Evolutionary conservation across 1,139 yeast species (phyloP).

Genomic region (Ogataea hybrid): DNA sequence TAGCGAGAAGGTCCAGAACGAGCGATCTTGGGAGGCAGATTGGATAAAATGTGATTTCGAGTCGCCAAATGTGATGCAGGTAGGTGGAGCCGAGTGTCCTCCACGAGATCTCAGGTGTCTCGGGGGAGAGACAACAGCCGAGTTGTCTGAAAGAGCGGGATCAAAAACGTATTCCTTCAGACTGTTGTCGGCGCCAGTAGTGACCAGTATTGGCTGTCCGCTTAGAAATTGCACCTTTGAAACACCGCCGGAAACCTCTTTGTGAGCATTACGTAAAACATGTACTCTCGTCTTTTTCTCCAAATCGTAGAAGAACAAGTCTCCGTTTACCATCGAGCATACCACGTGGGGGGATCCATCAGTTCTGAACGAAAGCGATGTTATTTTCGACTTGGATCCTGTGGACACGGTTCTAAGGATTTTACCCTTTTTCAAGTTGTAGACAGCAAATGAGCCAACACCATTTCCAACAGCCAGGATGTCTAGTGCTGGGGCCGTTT

Average conservation of each 20-base stretch:
- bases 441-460: constrained; percentile 63
- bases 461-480: constrained; percentile 75
- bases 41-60: constrained; percentile 78
- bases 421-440: constrained; percentile 67
- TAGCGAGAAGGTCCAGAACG: constrained; percentile 88
- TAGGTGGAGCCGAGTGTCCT: constrained; percentile 94
- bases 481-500: constrained; percentile 85
- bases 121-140: constrained; percentile 79
- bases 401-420: constrained; percentile 57
- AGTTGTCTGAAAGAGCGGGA: constrained; percentile 71
- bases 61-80: constrained; percentile 70
- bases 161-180: constrained; percentile 92
- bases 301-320: constrained; percentile 80
- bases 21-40: constrained; percentile 83
- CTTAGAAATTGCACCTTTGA: constrained; percentile 72
- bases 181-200: constrained; percentile 90
- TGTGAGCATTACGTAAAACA: constrained; percentile 69
- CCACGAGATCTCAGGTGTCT: constrained; percentile 91
- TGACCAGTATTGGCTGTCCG: constrained; percentile 91
- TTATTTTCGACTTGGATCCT: constrained; percentile 51
- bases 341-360: constrained; percentile 88
- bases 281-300: constrained; percentile 75
- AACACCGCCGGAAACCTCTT: constrained; percentile 77
- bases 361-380: constrained; percentile 83
- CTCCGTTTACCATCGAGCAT: constrained; percentile 79